Evolutionary conservation across 2,329 filamentous ascomycete genomes (phyloP).

Genomic region (Colletotrichum sp.): DNA sequence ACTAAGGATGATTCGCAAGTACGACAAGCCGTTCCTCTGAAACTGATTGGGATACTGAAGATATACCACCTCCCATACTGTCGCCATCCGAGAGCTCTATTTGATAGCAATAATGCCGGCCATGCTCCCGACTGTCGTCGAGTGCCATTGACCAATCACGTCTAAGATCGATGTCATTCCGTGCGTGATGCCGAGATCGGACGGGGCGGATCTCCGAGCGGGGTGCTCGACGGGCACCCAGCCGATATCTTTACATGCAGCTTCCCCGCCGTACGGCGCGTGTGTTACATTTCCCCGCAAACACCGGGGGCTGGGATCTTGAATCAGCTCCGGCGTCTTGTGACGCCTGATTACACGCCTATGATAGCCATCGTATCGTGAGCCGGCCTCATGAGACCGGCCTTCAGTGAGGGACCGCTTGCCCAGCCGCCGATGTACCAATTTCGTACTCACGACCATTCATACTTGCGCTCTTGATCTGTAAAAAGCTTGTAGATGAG

Average conservation of each 20-base stretch:
- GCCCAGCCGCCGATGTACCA: not conserved
- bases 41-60: not conserved
- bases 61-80: not conserved
- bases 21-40: not conserved
- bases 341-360: not conserved
- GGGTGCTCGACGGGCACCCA: not conserved
- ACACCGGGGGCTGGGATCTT: not conserved
- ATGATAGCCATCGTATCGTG: not conserved
- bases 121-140: not conserved
- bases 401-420: not conserved
- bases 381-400: not conserved
- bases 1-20: not conserved
- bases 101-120: not conserved
- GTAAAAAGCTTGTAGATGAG: not conserved
- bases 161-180: not conserved
- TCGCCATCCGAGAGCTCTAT: not conserved
- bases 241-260: constrained; percentile 1
- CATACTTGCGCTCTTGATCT: not conserved
- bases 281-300: not conserved
- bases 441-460: not conserved
- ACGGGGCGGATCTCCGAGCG: constrained; percentile 3
- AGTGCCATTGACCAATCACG: not conserved
- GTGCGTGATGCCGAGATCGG: constrained; percentile 1
- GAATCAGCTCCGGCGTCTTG: not conserved
- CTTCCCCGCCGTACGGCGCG: not conserved